Evolutionary conservation across 768 basidiomycete species (phyloP).

Genomic region (Agrocybe praecox): DNA sequence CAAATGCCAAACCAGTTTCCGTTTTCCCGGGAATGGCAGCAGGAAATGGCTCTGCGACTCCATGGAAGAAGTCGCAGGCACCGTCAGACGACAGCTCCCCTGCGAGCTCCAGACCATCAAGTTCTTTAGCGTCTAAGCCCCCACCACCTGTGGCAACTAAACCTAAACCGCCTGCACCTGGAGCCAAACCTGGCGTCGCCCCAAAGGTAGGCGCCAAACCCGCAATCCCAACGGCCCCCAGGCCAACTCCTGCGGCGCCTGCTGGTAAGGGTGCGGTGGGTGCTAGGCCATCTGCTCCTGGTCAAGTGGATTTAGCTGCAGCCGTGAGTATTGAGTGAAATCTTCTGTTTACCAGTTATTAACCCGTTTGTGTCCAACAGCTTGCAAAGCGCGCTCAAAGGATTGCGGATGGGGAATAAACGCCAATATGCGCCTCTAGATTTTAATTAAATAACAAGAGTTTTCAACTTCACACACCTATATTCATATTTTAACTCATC

Average conservation of each 20-base stretch:
- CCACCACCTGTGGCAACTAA: conserved; percentile 67
- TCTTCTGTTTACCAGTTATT: background rate
- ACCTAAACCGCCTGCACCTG: conserved; percentile 60
- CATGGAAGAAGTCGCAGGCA: conserved; percentile 68
- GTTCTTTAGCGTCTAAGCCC: conserved; percentile 48
- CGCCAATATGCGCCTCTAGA: background rate
- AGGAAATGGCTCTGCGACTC: conserved; percentile 67
- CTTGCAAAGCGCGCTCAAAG: conserved; percentile 78
- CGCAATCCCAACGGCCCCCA: conserved; percentile 58
- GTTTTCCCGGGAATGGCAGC: conserved; percentile 80
- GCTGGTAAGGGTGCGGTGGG: conserved; percentile 39
- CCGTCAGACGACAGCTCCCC: conserved; percentile 39
- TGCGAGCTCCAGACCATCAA: conserved; percentile 51
- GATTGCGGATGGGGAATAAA: conserved; percentile 48
- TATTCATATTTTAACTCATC: background rate
- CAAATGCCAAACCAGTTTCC: conserved; percentile 74
- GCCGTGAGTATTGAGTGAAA: conserved; percentile 53
- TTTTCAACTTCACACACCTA: background rate
- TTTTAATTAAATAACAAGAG: background rate
- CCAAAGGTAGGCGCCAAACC: conserved; percentile 58
- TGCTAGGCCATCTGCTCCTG: conserved; percentile 40
- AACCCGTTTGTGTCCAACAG: conserved; percentile 36
- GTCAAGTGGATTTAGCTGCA: conserved; percentile 83
- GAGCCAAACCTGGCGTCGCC: conserved; percentile 38
- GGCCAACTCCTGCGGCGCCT: conserved; percentile 44